Percentiles rank a stretch among this genome's conserved stretches.
Conservation (phyloP, 1,284 basidiomycete genomes). For the Agroathelia rolfsii region DNA sequence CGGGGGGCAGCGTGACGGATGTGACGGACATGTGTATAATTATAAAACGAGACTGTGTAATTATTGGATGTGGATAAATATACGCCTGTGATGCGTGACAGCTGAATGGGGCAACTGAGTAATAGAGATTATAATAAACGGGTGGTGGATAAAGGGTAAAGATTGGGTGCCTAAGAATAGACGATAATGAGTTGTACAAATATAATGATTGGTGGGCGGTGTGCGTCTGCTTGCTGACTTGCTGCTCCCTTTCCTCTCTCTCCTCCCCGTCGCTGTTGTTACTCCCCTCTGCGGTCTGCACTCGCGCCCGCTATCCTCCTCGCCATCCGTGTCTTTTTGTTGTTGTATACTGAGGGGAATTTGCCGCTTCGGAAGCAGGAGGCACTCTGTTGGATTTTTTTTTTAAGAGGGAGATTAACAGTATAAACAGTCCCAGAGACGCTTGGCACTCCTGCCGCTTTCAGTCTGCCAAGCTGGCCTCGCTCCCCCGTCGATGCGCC, state of each 20-base stretch:
- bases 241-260: too few relatives aligned
- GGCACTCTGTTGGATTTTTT: slow-evolving; percentile 18
- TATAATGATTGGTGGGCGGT: neutral
- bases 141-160: slow-evolving; percentile 2
- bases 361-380: slow-evolving; percentile 16
- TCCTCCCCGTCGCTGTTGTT: slow-evolving; percentile 10
- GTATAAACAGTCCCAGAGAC: slow-evolving; percentile 13
- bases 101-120: slow-evolving; percentile 27
- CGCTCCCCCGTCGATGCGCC: neutral
- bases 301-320: slow-evolving; percentile 9
- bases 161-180: neutral
- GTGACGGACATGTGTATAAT: too few relatives aligned
- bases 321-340: slow-evolving; percentile 6
- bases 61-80: too few relatives aligned
- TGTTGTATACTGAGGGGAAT: too few relatives aligned
- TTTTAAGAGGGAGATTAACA: slow-evolving; percentile 25
- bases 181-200: neutral
- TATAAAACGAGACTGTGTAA: too few relatives aligned
- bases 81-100: too few relatives aligned
- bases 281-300: slow-evolving; percentile 5
- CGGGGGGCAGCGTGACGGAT: too few relatives aligned
- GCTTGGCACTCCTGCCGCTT: neutral
- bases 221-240: too few relatives aligned
- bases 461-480: neutral
- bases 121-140: slow-evolving; percentile 6